These are phyloP conservation scores for Dactylellina haptotyla DNA, from an alignment of 2,329 filamentous ascomycete species.

Conservation along the genomic window DNA sequence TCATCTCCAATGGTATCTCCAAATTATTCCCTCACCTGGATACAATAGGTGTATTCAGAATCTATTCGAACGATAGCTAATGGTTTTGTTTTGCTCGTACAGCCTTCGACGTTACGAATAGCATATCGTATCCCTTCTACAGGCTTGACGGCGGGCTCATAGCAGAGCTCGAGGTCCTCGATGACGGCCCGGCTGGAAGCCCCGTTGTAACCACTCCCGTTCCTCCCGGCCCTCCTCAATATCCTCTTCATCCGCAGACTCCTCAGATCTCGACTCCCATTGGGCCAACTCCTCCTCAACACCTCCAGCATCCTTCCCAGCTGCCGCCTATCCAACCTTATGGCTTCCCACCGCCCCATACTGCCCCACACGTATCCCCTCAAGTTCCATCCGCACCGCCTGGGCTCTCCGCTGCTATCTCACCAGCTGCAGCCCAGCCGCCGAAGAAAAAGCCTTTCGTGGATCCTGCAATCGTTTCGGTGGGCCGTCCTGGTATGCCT, in stretches of 20 bases:
- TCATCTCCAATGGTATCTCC: conserved; percentile 74
- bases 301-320: not conserved
- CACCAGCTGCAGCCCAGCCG: conserved; percentile 25
- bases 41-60: too few relatives aligned
- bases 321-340: conserved; percentile 18
- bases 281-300: conserved; percentile 5
- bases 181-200: conserved; percentile 50
- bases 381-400: conserved; percentile 1
- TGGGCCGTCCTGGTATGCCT: conserved; percentile 49
- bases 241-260: conserved; percentile 20
- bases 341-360: conserved; percentile 20
- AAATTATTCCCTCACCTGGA: conserved; percentile 34
- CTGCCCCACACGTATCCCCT: conserved; percentile 40
- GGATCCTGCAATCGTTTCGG: conserved; percentile 58
- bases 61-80: conserved; percentile 60
- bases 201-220: conserved; percentile 47
- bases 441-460: conserved; percentile 54
- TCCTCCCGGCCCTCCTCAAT: conserved; percentile 15
- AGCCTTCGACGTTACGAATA: conserved; percentile 68
- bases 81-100: conserved; percentile 60
- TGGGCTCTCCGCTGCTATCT: conserved; percentile 15
- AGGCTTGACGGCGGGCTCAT: conserved; percentile 70
- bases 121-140: conserved; percentile 67
- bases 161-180: conserved; percentile 68
- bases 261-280: conserved; percentile 2